Evolutionary conservation across 768 basidiomycete species (phyloP), one percentile per base, ranked within the genome.

Genomic region (Rhodotorula toruloides): DNA sequence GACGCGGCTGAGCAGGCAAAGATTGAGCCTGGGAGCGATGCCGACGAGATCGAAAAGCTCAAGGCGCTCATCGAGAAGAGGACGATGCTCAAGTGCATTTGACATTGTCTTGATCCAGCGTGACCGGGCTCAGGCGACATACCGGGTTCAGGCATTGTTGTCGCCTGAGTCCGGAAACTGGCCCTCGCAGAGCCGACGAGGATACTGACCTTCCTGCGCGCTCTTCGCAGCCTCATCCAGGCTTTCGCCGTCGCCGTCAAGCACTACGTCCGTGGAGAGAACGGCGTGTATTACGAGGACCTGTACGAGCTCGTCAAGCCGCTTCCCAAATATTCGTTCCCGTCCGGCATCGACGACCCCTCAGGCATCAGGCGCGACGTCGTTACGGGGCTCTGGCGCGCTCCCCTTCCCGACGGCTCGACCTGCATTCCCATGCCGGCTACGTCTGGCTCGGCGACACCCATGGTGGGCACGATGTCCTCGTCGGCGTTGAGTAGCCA

Each of bases 271-370:
- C 84, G 87, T 43, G 84, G 82, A 12, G 88, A 88, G 75, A 77
- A 81, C 21, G 87, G 88, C 3, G 81, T 86, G 10, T 90, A 85
- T 78, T 88, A 87, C 74, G 81, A 86, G 46, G 87, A 89, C 73
- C 81, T 89, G 31, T 90, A 86, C 72, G 84, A 84, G 17, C 79
- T 88, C 53, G 80, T 88, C 59, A 84, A 82, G 71, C 84, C 85
- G 78, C 81, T 88, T 3, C 87, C 87, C 2, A 63, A 63, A 62
- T 70, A 70, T 52, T 65, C 68, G 4, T 70, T 70, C 57, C 64
- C 64, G 2, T 62, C 60, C 11, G 58, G 53, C 36, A 40, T 61
- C 52, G 68, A 70, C 5, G 57, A 64, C 14, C 17, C 25, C 1
- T 19, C 21, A 14, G 50, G 49, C 21, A 4, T 53, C 13, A n/a